A percentile compares a stretch with the other conserved stretches of the same genome.
Conservation (phyloP, 83 land plant genomes). For the Picea abies region DNA sequence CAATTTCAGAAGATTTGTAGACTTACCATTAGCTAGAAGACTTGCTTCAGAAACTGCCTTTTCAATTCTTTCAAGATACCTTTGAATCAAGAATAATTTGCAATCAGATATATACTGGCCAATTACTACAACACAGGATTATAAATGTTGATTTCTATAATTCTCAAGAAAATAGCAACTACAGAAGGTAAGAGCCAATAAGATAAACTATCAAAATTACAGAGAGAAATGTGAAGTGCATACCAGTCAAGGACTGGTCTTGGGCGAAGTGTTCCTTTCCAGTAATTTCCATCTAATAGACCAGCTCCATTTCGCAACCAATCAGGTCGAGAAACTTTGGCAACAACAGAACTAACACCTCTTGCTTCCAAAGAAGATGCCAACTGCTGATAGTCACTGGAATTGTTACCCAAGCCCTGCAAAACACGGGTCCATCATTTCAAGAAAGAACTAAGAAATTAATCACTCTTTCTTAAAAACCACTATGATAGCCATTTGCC, state of each 20-base stretch:
- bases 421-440: neutral
- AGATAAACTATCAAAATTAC: slow-evolving; percentile 9
- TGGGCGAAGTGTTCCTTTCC: slow-evolving; percentile 90
- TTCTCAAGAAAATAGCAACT: slow-evolving; percentile 1
- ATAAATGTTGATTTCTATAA: neutral
- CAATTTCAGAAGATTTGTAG: neutral
- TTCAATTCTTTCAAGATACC: slow-evolving; percentile 78
- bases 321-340: slow-evolving; percentile 77
- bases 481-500: neutral
- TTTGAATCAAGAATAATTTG: slow-evolving; percentile 23
- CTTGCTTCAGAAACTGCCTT: slow-evolving; percentile 71
- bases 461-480: neutral
- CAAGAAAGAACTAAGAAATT: neutral
- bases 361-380: slow-evolving; percentile 42
- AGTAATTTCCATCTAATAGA: slow-evolving; percentile 81
- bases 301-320: slow-evolving; percentile 98
- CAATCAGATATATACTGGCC: slow-evolving; percentile 6
- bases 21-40: slow-evolving; percentile 47
- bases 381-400: slow-evolving; percentile 66
- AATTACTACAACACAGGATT: neutral
- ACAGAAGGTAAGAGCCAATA: neutral
- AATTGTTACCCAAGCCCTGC: slow-evolving; percentile 96
- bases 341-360: slow-evolving; percentile 61
- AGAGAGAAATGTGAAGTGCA: neutral
- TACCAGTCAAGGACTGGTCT: slow-evolving; percentile 96